Evolutionary conservation across 2,329 filamentous ascomycete genomes (phyloP).

Genomic region (Sporothrix variecibatus): DNA sequence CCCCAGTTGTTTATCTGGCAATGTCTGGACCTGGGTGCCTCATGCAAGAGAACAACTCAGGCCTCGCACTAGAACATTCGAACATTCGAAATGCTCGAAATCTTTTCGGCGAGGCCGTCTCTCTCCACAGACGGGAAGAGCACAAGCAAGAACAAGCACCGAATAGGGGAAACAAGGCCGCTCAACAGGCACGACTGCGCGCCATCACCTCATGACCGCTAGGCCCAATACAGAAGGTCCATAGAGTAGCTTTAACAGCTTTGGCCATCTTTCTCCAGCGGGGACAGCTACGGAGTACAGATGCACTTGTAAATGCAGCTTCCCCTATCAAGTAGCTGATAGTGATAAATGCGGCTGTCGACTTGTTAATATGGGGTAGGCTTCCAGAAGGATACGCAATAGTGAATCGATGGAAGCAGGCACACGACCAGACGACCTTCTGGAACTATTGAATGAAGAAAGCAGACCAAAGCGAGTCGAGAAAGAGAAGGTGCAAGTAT

Average conservation of each 20-base stretch:
- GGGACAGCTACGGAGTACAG: neutral
- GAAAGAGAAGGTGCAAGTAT: neutral
- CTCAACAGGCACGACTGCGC: neutral
- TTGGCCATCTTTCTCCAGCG: neutral
- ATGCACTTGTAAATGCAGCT: neutral
- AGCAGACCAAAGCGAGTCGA: neutral
- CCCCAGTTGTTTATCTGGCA: neutral
- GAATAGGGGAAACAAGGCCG: neutral
- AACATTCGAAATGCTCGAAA: neutral
- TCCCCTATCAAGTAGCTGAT: neutral
- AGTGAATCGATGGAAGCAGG: neutral
- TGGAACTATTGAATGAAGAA: neutral
- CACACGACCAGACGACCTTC: neutral
- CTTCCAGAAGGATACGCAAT: neutral
- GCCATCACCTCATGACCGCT: neutral
- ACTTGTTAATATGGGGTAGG: neutral
- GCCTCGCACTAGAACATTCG: neutral
- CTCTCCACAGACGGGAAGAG: neutral
- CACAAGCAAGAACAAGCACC: neutral
- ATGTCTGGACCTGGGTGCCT: neutral
- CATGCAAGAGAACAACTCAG: neutral
- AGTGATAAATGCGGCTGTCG: neutral
- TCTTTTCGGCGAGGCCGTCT: neutral
- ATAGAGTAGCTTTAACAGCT: neutral
- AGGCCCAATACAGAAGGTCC: constrained; percentile 18